Conservation (phyloP, 148 eudicot genomes). For the Camellia granthamiana region DNA sequence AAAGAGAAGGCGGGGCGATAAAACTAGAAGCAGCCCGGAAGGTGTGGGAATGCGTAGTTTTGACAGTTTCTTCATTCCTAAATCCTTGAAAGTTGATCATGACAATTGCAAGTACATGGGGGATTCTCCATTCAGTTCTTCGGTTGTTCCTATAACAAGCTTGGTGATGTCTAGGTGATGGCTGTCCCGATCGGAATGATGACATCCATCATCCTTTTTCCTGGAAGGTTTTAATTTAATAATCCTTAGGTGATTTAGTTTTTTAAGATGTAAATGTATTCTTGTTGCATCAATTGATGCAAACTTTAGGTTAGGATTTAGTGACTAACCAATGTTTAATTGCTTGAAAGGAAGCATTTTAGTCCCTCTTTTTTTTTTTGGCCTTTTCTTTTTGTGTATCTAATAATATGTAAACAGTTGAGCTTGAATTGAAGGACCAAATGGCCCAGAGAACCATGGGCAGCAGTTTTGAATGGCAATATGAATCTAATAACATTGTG, state of each 20-base stretch:
- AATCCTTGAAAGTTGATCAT: constrained; percentile 40
- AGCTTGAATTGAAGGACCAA: not conserved
- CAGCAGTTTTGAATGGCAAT: constrained; percentile 34
- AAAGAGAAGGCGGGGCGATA: constrained; percentile 49
- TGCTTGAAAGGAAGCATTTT: not conserved
- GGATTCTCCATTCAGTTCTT: constrained; percentile 49
- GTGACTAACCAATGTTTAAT: not conserved
- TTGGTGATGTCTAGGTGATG: constrained; percentile 76
- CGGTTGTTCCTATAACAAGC: constrained; percentile 47
- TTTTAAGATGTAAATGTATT: constrained; percentile 11
- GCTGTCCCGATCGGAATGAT: not conserved
- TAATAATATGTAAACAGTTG: not conserved
- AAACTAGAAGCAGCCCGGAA: constrained; percentile 17
- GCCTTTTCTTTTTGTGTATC: not conserved
- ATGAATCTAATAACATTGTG: not conserved
- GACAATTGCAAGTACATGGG: constrained; percentile 65
- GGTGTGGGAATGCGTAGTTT: constrained; percentile 11
- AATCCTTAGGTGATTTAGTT: constrained; percentile 6
- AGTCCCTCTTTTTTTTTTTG: too few species aligned
- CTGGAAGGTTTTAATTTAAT: not conserved
- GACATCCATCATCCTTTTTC: not conserved
- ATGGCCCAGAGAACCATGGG: constrained; percentile 12
- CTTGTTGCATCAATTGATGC: not conserved
- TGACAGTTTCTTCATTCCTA: constrained; percentile 19
- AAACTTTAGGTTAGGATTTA: not conserved